phyloP scores from a whole-genome alignment of 352 stramenopile species.

The Phytophthora palmivora region DNA sequence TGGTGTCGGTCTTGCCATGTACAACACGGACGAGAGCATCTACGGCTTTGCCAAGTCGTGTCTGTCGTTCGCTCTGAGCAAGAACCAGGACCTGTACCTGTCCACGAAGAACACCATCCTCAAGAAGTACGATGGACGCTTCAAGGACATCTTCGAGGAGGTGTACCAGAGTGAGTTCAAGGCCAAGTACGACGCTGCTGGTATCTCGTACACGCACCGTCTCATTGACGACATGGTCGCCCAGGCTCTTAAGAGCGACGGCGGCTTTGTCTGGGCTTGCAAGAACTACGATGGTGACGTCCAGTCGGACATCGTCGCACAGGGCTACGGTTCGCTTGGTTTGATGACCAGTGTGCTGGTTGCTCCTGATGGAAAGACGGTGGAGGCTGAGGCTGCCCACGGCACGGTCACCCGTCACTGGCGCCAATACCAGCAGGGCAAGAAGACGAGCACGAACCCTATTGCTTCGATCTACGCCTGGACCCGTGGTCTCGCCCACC shows the following conservation, averaged over 20 bases:
- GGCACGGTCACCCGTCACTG: constrained; percentile 87
- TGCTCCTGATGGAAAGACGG: constrained; percentile 78
- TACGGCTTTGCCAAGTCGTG: constrained; percentile 77
- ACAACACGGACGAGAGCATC: constrained; percentile 88
- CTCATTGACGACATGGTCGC: constrained; percentile 90
- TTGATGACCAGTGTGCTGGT: constrained; percentile 84
- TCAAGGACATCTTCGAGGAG: constrained; percentile 87
- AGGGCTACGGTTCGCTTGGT: constrained; percentile 82
- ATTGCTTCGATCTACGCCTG: constrained; percentile 87
- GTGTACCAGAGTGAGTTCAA: constrained; percentile 85
- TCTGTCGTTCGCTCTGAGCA: constrained; percentile 71
- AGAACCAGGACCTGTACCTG: constrained; percentile 72
- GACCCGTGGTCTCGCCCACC: constrained; percentile 76
- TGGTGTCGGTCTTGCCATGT: constrained; percentile 81
- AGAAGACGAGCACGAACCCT: constrained; percentile 82
- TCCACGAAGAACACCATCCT: constrained; percentile 89
- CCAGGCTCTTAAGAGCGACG: constrained; percentile 78
- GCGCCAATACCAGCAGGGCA: constrained; percentile 84
- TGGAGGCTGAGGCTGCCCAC: constrained; percentile 86
- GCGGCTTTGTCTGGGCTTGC: constrained; percentile 83
- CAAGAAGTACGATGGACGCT: constrained; percentile 80
- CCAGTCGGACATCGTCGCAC: constrained; percentile 80
- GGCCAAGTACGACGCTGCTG: constrained; percentile 70
- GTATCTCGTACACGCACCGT: constrained; percentile 82
- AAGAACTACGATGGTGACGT: constrained; percentile 91